A percentile compares a stretch with the other conserved stretches of the same genome.
Evolutionary conservation across 331 rosid genomes (phyloP).

Genomic region (Rosa hybrid): DNA sequence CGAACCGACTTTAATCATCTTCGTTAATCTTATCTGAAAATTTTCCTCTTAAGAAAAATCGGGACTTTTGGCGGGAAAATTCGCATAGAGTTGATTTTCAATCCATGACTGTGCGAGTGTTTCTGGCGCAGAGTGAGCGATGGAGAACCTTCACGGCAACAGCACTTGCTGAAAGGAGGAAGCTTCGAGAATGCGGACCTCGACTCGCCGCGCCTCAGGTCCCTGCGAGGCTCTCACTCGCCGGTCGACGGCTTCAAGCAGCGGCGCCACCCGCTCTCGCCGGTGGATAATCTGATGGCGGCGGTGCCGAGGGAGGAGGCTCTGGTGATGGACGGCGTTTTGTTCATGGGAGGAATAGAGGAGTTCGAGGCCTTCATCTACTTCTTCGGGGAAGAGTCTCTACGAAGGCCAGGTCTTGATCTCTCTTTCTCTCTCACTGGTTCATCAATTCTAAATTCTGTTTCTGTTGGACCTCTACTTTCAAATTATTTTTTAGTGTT

Average conservation of each 20-base stretch:
- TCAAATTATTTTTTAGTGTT: neutral
- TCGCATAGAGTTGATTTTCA: neutral
- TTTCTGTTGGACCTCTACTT: neutral
- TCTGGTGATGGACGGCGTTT: constrained; percentile 35
- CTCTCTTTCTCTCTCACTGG: neutral
- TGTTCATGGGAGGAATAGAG: constrained; percentile 20
- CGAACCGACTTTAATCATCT: neutral
- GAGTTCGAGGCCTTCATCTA: constrained; percentile 18
- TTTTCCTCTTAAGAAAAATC: neutral
- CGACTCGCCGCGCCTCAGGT: constrained; percentile 20
- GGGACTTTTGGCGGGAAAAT: constrained; percentile 14
- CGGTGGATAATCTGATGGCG: constrained; percentile 29
- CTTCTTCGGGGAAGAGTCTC: constrained; percentile 38
- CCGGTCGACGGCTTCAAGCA: constrained; percentile 4
- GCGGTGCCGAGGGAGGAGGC: constrained; percentile 31
- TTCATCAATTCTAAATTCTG: neutral
- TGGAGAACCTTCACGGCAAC: constrained; percentile 1
- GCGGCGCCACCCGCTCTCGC: constrained; percentile 22
- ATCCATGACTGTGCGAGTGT: neutral
- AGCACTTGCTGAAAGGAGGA: constrained; percentile 7
- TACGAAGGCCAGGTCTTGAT: constrained; percentile 54
- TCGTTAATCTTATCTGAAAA: neutral
- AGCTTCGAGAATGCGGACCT: constrained; percentile 22
- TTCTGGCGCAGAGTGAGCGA: neutral
- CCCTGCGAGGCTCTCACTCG: constrained; percentile 22